Percentiles rank a stretch among this genome's conserved stretches.
These are phyloP conservation scores for Mycena indigotica DNA, from an alignment of 768 basidiomycete genomes.

Conservation along the genomic window DNA sequence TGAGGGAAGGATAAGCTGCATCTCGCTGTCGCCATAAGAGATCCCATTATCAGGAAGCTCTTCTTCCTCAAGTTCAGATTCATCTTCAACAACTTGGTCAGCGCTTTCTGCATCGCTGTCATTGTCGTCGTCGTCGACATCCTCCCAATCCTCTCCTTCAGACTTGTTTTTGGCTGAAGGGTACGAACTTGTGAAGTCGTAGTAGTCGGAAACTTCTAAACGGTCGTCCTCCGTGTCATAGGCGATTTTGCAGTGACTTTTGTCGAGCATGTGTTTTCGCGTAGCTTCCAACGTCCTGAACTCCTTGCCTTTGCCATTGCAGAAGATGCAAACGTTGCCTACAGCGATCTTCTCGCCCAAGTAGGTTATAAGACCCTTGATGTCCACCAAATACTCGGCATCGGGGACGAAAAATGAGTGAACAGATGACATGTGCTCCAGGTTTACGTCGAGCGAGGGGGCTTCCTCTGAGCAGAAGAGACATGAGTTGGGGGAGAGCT, in stretches of 20 bases:
- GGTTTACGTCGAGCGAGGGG: conserved; percentile 60
- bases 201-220: conserved; percentile 88
- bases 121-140: conserved; percentile 35
- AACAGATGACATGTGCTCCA: conserved; percentile 80
- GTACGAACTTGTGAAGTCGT: conserved; percentile 87
- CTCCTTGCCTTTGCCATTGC: conserved; percentile 79
- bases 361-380: conserved; percentile 78
- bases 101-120: conserved; percentile 31
- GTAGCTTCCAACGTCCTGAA: conserved; percentile 86
- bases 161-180: conserved; percentile 46
- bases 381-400: conserved; percentile 84
- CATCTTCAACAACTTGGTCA: conserved; percentile 37
- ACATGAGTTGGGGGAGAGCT: conserved; percentile 66
- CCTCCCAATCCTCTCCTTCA: conserved; percentile 38
- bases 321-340: conserved; percentile 92
- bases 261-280: conserved; percentile 94
- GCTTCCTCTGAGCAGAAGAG: conserved; percentile 77
- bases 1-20: conserved; percentile 91
- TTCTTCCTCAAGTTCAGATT: conserved; percentile 49
- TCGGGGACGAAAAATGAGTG: conserved; percentile 99
- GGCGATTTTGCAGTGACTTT: conserved; percentile 94
- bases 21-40: conserved; percentile 75
- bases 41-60: conserved; percentile 55
- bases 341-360: conserved; percentile 92
- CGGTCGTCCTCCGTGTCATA: conserved; percentile 82